These are phyloP conservation scores for Thymus mandschuricus DNA, from an alignment of 257 asterid genomes.

Conservation along the genomic window DNA sequence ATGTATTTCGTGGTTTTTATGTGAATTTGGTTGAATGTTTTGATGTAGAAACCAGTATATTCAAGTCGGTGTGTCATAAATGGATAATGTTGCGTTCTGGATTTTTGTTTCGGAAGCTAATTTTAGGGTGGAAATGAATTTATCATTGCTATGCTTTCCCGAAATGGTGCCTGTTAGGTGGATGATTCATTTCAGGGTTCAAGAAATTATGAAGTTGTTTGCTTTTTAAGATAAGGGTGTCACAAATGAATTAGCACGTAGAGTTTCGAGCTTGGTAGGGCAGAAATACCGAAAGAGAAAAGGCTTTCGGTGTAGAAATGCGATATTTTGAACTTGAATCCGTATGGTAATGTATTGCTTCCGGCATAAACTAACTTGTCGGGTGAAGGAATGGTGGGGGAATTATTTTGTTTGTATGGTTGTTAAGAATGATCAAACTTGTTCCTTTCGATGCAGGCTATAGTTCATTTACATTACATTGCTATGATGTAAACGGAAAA, in stretches of 20 bases:
- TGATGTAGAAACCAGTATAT: conserved; percentile 9
- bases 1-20: conserved; percentile 5
- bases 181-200: neutral
- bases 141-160: neutral
- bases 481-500: neutral
- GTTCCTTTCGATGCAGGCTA: neutral
- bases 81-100: neutral
- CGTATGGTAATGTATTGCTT: neutral
- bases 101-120: neutral
- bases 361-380: neutral
- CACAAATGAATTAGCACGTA: conserved; percentile 12
- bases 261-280: neutral
- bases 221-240: neutral
- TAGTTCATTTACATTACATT: neutral
- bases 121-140: neutral
- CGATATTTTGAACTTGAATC: neutral
- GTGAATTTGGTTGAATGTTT: conserved; percentile 10
- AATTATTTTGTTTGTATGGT: neutral
- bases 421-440: neutral
- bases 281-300: neutral
- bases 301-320: neutral
- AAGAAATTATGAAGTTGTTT: neutral
- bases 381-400: neutral
- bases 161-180: neutral
- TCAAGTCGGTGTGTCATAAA: neutral